Evolutionary conservation across 768 basidiomycete species (phyloP), one percentile per base, ranked within the genome.

Genomic region (Solioccasus polychromus): DNA sequence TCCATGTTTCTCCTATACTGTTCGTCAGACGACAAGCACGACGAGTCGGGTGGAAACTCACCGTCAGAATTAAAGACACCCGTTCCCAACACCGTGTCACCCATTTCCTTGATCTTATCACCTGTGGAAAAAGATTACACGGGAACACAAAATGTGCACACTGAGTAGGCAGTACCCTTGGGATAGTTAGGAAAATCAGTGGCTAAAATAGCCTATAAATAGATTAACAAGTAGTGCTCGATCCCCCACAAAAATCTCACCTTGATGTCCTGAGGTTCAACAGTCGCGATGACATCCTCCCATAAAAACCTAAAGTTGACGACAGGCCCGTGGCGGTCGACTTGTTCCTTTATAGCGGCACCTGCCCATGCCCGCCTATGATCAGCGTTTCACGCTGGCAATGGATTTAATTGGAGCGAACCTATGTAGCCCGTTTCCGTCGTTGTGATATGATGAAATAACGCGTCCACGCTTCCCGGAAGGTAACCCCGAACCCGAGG

Each of bases 41-140:
- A 40, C 6, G 35, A 4, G 15, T 45, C 12, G 3, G 18, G 15
- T 14, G 22, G 18, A 7, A 12, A 44, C 69, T 45, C 51, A 75
- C 82, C 83, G 43, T 85, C 82, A 10, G 80, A 78, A 51, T 85
- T 85, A 59, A 86, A 86, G 4, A 85, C 79, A 0, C 85, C 85
- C 11, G 72, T 72, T 0, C 85, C 85, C 15, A 85, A 62, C 11
- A 84, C 69, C 2, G 72, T 69, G 4, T 62, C 60, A 69, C 77
- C 71, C 15, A 66, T 67, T 17, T 62, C 49, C 32, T 65, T 71
- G 38, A 81, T 75, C 18, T 63, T 63, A 46, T 70, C 11, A 15
- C 54, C 50, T 49, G 45, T 9, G n/a, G 31, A 34, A 8, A 18
- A 37, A 11, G 19, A 18, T 53, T 24, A 44, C 11, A 34, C 9